Evolutionary conservation across 495 filamentous ascomycete genomes (phyloP), one percentile per base, ranked within the genome.

Genomic region (Oleoguttula mirabilis): DNA sequence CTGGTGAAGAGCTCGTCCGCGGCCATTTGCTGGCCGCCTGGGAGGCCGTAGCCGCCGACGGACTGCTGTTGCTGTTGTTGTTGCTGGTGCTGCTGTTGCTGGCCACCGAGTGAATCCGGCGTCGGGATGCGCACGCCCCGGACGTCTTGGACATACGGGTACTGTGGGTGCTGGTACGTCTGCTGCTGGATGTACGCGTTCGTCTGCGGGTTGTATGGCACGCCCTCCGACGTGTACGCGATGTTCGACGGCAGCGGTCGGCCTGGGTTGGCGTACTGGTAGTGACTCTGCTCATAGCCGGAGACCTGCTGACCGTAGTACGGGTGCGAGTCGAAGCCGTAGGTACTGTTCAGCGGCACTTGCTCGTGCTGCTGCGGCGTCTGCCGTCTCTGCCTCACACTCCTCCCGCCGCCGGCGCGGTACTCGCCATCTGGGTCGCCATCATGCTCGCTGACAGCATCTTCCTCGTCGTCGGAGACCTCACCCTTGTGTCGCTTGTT

Each of bases 401-500:
- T 43, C 21, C 38, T 34, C 10, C 32, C 34, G 21, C 43, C 32
- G 21, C 20, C 36, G 23, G 19, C 39, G 4, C 44, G 49, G 19
- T 48, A 53, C 36, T 53, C 50, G 14, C 45, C 50, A 32, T 53
- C 50, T 20, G 50, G 50, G 45, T 53, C 45, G 3, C 16, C 39
- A 15, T 53, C 45, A 4, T 35, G 16, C 11, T 46, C 50, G 21
- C 38, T 41, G 5, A 20, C 43, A 14, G 48, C 54, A 19, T 48
- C 53, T 7, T 49, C 48, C 33, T 55, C 51, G 21, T 55, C 52
- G 14, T 55, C 55, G 10, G 48, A 44, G 31, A 48, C 48, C 10
- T 57, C 54, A n/a, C 54, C 48, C 43, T 63, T 27, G 60, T 61
- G 50, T 66, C 63, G 47, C 71, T 77, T 43, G 66, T 76, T 41